Base-by-base conservation (phyloP, 306 rosid species). In the Quercus wislizeni region DNA sequence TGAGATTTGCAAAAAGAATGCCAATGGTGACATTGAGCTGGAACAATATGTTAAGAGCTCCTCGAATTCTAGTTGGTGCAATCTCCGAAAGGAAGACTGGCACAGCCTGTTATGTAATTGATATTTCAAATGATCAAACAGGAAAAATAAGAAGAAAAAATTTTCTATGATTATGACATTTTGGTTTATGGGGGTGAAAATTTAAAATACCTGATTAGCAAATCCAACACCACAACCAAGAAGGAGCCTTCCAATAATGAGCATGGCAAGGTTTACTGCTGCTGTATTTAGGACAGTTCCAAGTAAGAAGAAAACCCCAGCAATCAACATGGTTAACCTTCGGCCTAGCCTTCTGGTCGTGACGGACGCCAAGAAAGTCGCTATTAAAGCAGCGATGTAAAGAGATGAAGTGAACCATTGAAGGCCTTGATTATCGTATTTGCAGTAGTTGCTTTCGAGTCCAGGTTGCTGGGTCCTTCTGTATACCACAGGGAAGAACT, bases 151-250 rank as follows among this genome's bases (percentile, higher is more conserved):
- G 46, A 41, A 33, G 6, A 8, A 38, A 56, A 57, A 1, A 15
- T 14, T 49, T 49, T 9, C 41, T n/a, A 49, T 49, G 54, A 3
- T 49, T 12, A 12, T 12, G 54, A 49, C 52, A n/a, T 41, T 55
- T 11, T 6, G 23, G 17, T 1, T 10, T n/a, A 35, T 21, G 6
- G 8, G 41, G 31, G 76, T 49, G 57, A 55, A 30, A 41, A 41
- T 2, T 41, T 41, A 41, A 68, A 38, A 67, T 2, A 89, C 92
- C 90, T 90, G 97, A 75, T 90, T 89, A 51, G 89, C 94, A 20
- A 92, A 94, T 55, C 97, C 98, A 69, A 94, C 98, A 2, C 96
- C 96, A 25, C 88, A 89, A 18, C 97, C 98, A 19, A 94, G 91
- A 2, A 77, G 51, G 65, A 94, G 55, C 59, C 97, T 83, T 5